Base-by-base conservation (phyloP, 2,329 filamentous ascomycete species). In the Chrysoporthe puriensis region DNA sequence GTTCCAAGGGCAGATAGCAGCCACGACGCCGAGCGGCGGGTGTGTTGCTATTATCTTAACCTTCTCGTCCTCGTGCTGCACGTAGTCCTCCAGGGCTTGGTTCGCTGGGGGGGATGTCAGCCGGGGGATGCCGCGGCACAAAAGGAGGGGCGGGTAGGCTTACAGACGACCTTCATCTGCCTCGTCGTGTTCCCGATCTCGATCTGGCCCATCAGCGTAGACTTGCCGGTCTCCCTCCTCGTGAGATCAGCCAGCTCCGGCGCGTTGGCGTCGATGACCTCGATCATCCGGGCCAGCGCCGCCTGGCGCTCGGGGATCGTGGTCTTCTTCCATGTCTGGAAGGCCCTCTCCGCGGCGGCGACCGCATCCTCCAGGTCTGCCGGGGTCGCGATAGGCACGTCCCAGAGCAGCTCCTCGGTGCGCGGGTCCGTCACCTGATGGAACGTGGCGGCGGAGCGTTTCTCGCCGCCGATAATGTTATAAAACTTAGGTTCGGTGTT, bases 1-100 rank as follows among this genome's bases (percentile, higher is more conserved):
- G 74, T 89, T 89, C 87, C 87, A 89, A 0, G 86, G 86, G 34
- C 85, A 84, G 71, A 89, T 88, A 67, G 83, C 87, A 14, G 79
- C 85, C 1, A 82, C 79, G 4, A 85, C 79, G 44, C 85, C 85
- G 50, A 86, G 77, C 0, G 85, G 84, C 26, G 76, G 75, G 71
- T 82, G 81, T 2, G 79, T 81, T 2, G 78, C 79, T 21, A 82
- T 74, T 71, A 84, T 76, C 40, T 75, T 76, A 57, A 78, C 71
- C 14, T 76, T 78, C 14, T 81, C 79, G 62, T 81, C 81, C 48
- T 86, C 84, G 70, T 81, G 79, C 65, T 85, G 75, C 67, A 84
- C 71, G 54, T 83, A 81, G 64, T 83, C 81, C 56, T 80, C 75
- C 11, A 86, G 77, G 2, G 79, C 76, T 48, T 77, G 73, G 11